phyloP scores from a whole-genome alignment of 108 stramenopile genomes.

The Cyclotella choctawhatcheeana region DNA sequence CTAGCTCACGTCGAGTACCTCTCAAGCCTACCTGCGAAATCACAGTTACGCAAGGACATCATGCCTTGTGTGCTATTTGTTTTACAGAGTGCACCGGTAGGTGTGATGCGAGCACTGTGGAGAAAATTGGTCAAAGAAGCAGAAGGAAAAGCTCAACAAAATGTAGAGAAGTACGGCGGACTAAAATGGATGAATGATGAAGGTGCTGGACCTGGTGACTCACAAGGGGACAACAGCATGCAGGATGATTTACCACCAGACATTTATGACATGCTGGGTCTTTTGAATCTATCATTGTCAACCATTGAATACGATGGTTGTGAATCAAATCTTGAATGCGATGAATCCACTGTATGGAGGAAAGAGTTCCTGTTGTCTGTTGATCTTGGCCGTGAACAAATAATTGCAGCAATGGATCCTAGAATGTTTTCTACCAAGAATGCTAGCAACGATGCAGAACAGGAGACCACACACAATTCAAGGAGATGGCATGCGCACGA shows the following conservation, averaged over 20 bases:
- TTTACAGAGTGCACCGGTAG: conserved; percentile 81
- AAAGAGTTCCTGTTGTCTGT: conserved; percentile 64
- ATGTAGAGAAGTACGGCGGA: conserved; percentile 40
- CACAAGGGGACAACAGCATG: conserved; percentile 13
- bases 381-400: conserved; percentile 38
- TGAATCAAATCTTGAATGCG: conserved; percentile 38
- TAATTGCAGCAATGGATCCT: conserved; percentile 34
- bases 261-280: conserved; percentile 79
- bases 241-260: conserved; percentile 58
- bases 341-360: conserved; percentile 60
- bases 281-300: conserved; percentile 73
- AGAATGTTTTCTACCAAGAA: conserved; percentile 10
- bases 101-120: conserved; percentile 79
- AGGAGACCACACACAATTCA: conserved; percentile 58
- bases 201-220: conserved; percentile 60
- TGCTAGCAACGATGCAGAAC: conserved; percentile 6
- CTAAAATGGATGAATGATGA: too few relatives aligned
- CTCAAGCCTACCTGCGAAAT: conserved; percentile 73
- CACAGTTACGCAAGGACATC: conserved; percentile 81
- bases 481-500: conserved; percentile 87
- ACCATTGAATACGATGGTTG: conserved; percentile 87
- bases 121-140: conserved; percentile 68
- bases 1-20: conserved; percentile 67
- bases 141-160: conserved; percentile 54
- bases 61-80: conserved; percentile 78